A percentile compares a stretch with the other conserved stretches of the same genome.
Conservation (phyloP, 257 asterid species). For the Nicotiana obtusifolia region DNA sequence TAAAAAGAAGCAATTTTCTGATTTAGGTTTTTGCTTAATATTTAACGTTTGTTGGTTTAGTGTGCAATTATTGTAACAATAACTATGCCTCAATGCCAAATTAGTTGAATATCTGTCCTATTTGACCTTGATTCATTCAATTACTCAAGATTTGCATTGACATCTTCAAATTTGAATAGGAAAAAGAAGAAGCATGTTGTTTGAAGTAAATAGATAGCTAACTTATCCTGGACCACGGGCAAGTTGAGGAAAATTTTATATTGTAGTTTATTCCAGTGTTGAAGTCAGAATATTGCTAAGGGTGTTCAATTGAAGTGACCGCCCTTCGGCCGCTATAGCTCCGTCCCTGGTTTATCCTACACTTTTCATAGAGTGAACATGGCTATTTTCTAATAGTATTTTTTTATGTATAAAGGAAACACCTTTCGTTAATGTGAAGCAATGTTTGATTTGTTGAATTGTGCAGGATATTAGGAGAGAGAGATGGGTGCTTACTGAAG, state of each 20-base stretch:
- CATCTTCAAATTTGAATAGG: not conserved
- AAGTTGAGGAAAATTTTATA: not conserved
- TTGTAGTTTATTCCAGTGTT: not conserved
- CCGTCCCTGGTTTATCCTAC: too few species aligned
- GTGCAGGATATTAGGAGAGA: slow-evolving; percentile 81
- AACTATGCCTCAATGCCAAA: too few species aligned
- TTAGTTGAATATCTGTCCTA: not conserved
- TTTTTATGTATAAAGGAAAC: not conserved
- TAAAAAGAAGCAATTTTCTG: too few species aligned
- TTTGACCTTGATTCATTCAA: not conserved
- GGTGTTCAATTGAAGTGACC: too few species aligned
- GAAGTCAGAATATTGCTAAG: too few species aligned
- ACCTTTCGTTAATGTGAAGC: not conserved
- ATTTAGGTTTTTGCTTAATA: too few species aligned
- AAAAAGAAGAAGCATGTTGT: not conserved
- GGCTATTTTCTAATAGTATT: too few species aligned
- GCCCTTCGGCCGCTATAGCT: too few species aligned
- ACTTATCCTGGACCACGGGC: not conserved
- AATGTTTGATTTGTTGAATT: slow-evolving; percentile 2
- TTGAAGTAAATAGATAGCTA: not conserved
- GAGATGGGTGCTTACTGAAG: slow-evolving; percentile 74
- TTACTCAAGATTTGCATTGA: not conserved
- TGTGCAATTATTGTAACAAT: too few species aligned
- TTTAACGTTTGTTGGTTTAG: too few species aligned
- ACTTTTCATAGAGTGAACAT: too few species aligned